These are phyloP conservation scores for Neonothopanus nambi DNA, from an alignment of 1,284 basidiomycete species.

Conservation along the genomic window DNA sequence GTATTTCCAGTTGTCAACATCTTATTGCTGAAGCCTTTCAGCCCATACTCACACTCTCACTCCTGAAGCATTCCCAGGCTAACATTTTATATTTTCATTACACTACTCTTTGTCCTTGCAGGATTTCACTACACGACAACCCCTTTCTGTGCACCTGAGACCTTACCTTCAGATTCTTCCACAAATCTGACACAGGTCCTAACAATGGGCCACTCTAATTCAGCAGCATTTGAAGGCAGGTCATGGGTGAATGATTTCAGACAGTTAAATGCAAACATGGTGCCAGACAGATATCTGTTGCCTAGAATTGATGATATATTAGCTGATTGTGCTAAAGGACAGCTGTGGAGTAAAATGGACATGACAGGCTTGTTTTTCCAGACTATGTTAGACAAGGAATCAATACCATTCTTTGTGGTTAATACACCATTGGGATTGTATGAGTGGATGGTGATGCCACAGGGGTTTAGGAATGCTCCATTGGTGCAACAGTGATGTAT, in stretches of 20 bases:
- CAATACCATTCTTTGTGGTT: conserved; percentile 30
- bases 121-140: no score
- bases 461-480: conserved; percentile 32
- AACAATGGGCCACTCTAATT: conserved; percentile 26
- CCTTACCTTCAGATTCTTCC: no score
- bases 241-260: conserved; percentile 37
- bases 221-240: conserved; percentile 29
- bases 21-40: no score
- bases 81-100: no score
- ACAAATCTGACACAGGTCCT: no score
- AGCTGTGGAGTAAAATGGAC: conserved; percentile 33
- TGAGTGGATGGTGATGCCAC: conserved; percentile 37
- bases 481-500: conserved; percentile 32
- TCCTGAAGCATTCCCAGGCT: no score
- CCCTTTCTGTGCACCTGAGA: no score
- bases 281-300: conserved; percentile 21
- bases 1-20: no score
- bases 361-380: conserved; percentile 42
- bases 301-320: conserved; percentile 33
- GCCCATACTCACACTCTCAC: no score
- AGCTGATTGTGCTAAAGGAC: conserved; percentile 25
- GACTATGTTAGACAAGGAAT: conserved; percentile 29
- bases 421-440: conserved; percentile 32
- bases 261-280: conserved; percentile 25
- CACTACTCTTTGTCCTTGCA: no score